Evolutionary conservation across 768 basidiomycete species (phyloP).

Genomic region (Boletus bicolor): DNA sequence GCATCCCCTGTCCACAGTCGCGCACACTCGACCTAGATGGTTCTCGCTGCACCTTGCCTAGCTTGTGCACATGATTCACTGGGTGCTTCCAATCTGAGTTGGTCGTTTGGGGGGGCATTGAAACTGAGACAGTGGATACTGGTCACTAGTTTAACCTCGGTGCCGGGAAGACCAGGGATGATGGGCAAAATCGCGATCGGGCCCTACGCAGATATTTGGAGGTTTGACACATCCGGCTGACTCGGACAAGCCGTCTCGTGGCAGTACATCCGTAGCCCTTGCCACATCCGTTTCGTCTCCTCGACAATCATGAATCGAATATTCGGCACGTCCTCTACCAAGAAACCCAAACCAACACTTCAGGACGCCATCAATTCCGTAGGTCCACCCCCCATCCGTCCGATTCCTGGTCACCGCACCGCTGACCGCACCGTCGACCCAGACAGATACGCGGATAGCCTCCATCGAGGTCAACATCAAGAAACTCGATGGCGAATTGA

Average conservation of each 20-base stretch:
- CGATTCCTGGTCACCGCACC: neutral
- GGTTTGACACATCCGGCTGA: neutral
- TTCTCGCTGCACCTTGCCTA: neutral
- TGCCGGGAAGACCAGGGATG: too few relatives aligned
- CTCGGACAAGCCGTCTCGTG: neutral
- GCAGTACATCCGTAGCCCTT: neutral
- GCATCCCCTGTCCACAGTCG: neutral
- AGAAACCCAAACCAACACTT: constrained; percentile 82
- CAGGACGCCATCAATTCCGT: constrained; percentile 93
- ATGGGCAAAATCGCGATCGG: too few relatives aligned
- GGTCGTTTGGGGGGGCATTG: neutral
- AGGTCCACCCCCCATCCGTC: constrained; percentile 26
- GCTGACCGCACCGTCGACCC: neutral
- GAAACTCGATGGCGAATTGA: constrained; percentile 92
- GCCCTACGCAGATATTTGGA: too few relatives aligned
- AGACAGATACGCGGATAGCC: constrained; percentile 87
- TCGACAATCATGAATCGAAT: constrained; percentile 68
- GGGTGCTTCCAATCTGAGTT: neutral
- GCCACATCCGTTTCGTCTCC: neutral
- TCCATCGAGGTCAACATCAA: constrained; percentile 95
- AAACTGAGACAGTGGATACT: neutral
- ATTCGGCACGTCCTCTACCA: constrained; percentile 69
- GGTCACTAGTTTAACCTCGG: too few relatives aligned
- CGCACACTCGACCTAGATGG: neutral
- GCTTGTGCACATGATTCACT: neutral